Conservation (phyloP, 169 alveolate genomes). For the Plasmodium gonderi region DNA sequence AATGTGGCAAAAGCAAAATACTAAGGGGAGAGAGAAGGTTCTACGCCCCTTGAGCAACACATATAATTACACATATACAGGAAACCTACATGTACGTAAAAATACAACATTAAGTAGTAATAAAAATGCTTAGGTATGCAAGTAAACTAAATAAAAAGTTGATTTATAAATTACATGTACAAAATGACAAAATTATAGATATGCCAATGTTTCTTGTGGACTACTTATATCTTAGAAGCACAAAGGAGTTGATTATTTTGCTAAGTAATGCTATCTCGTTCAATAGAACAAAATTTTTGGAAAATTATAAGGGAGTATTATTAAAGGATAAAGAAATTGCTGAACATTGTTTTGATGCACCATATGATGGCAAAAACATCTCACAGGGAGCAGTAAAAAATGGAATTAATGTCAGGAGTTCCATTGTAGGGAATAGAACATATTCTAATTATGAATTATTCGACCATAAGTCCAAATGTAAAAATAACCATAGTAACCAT, state of each 20-base stretch:
- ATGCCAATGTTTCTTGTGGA: constrained; percentile 74
- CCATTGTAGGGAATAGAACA: not conserved
- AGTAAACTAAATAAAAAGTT: constrained; percentile 35
- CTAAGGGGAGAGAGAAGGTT: not conserved
- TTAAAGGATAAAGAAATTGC: not conserved
- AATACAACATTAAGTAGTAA: not conserved
- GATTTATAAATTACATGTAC: constrained; percentile 51
- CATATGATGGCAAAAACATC: too few species aligned
- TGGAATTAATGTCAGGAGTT: not conserved
- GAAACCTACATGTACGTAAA: not conserved
- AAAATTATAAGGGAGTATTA: constrained; percentile 50
- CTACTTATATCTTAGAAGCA: constrained; percentile 38
- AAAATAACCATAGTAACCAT: not conserved
- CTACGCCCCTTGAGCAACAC: not conserved
- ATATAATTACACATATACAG: not conserved
- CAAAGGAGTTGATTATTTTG: constrained; percentile 38
- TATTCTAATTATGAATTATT: not conserved
- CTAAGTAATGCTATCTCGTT: constrained; percentile 41
- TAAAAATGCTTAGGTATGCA: constrained; percentile 45
- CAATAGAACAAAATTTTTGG: constrained; percentile 29
- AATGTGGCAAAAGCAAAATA: not conserved
- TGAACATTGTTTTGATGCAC: not conserved
- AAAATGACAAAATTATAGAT: constrained; percentile 63
- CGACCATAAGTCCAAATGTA: not conserved
- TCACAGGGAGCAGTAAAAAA: not conserved